A percentile compares a stretch with the other conserved stretches of the same genome.
Evolutionary conservation across 441 rosid genomes (phyloP).

Genomic region (Erysimum cheiri): DNA sequence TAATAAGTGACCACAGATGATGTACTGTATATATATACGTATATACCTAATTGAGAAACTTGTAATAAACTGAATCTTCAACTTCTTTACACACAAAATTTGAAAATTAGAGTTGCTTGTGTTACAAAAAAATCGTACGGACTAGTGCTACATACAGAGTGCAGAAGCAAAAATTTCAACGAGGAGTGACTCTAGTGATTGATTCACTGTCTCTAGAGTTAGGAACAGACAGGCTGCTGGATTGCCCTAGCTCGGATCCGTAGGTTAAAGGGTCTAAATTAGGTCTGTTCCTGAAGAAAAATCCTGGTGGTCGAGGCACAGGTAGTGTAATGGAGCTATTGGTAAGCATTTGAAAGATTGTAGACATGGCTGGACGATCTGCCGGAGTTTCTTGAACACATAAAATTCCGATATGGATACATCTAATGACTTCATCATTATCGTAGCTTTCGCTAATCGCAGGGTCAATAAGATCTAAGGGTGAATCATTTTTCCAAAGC

Average conservation of each 20-base stretch:
- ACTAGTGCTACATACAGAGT: background rate
- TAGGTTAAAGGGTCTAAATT: slow-evolving; percentile 10
- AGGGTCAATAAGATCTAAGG: slow-evolving; percentile 31
- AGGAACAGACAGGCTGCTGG: slow-evolving; percentile 38
- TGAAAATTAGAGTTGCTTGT: background rate
- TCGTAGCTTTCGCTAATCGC: slow-evolving; percentile 9
- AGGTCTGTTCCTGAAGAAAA: slow-evolving; percentile 30
- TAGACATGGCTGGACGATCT: slow-evolving; percentile 48
- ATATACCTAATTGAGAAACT: too few relatives aligned
- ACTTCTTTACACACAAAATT: background rate
- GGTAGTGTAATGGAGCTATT: slow-evolving; percentile 33
- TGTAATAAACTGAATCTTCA: background rate
- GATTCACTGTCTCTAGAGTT: slow-evolving; percentile 38
- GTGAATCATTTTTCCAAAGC: slow-evolving; percentile 48
- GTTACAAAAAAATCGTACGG: background rate
- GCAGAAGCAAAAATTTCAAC: slow-evolving; percentile 21
- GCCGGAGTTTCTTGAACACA: slow-evolving; percentile 48
- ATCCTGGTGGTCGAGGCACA: slow-evolving; percentile 40
- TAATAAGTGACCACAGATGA: too few relatives aligned
- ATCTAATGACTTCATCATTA: slow-evolving; percentile 41
- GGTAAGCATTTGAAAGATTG: slow-evolving; percentile 41
- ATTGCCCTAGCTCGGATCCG: slow-evolving; percentile 35
- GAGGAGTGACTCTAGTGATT: slow-evolving; percentile 48
- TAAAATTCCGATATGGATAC: slow-evolving; percentile 50
- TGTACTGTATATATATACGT: too few relatives aligned